These are phyloP conservation scores for Triglochin maritima DNA, from an alignment of 106 monocot genomes.

Conservation along the genomic window DNA sequence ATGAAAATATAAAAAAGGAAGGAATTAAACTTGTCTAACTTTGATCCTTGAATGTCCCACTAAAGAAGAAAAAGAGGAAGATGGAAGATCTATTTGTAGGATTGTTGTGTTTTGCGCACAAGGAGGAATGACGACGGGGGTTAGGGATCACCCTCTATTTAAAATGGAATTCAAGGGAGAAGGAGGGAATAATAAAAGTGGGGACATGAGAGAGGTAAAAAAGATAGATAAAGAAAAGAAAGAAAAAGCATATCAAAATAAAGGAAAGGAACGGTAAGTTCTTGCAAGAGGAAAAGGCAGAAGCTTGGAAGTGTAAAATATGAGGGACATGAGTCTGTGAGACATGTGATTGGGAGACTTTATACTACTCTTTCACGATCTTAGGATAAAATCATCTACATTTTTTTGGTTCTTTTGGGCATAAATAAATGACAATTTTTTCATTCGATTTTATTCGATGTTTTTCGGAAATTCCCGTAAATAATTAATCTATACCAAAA, in stretches of 20 bases:
- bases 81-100: neutral
- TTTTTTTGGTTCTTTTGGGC: too few relatives aligned
- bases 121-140: neutral
- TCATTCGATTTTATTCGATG: too few relatives aligned
- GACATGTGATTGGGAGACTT: constrained; percentile 15
- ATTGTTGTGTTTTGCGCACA: neutral
- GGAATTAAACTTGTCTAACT: too few relatives aligned
- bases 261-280: constrained; percentile 61
- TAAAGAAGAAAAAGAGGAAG: too few relatives aligned
- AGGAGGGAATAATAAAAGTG: constrained; percentile 36
- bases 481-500: too few relatives aligned
- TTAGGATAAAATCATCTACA: too few relatives aligned
- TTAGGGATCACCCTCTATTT: constrained; percentile 17
- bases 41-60: too few relatives aligned
- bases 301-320: constrained; percentile 14
- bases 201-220: constrained; percentile 6
- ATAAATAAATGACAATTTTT: too few relatives aligned
- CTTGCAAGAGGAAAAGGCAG: constrained; percentile 53
- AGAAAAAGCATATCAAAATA: constrained; percentile 31
- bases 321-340: constrained; percentile 10
- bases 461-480: too few relatives aligned
- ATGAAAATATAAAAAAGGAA: neutral
- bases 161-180: constrained; percentile 6
- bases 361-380: neutral
- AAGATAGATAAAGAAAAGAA: constrained; percentile 1